Percentiles rank a stretch among this genome's conserved stretches.
These are phyloP conservation scores for Phytopythium montanum DNA, from an alignment of 352 stramenopile species.

Conservation along the genomic window DNA sequence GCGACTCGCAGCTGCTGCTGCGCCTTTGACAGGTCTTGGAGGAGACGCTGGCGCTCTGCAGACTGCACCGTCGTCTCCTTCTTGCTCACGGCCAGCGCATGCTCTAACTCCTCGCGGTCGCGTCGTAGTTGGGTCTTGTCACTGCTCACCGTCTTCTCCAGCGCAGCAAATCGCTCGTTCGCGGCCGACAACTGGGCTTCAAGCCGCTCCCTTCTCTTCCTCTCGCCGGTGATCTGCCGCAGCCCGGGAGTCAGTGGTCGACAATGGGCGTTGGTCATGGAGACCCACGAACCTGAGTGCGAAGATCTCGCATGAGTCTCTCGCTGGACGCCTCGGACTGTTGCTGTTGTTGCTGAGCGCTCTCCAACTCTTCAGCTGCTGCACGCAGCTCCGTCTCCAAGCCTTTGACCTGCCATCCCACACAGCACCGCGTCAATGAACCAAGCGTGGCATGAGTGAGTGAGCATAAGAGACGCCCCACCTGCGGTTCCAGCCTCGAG, in stretches of 20 bases:
- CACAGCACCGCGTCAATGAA: neutral
- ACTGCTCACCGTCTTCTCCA: constrained; percentile 19
- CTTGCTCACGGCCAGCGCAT: constrained; percentile 19
- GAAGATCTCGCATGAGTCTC: neutral
- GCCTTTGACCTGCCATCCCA: neutral
- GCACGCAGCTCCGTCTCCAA: neutral
- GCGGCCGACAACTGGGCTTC: constrained; percentile 7
- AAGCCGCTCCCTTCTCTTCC: neutral
- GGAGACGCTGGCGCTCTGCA: neutral
- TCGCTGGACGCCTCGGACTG: neutral
- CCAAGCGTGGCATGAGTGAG: neutral
- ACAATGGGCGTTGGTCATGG: neutral
- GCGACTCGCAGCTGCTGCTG: neutral
- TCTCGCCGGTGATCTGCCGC: neutral
- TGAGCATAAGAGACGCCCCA: neutral
- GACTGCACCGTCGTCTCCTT: neutral
- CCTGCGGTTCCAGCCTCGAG: neutral
- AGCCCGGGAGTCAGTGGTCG: neutral
- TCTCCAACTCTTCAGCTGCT: neutral
- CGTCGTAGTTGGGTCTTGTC: constrained; percentile 20
- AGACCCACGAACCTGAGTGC: neutral
- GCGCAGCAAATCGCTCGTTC: constrained; percentile 12
- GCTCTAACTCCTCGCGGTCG: constrained; percentile 33
- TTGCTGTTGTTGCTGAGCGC: neutral
- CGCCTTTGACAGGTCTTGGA: neutral